Percentiles rank a stretch among this genome's conserved stretches.
These are phyloP conservation scores for Botryotinia globosa DNA, from an alignment of 2,329 filamentous ascomycete species.

Conservation along the genomic window DNA sequence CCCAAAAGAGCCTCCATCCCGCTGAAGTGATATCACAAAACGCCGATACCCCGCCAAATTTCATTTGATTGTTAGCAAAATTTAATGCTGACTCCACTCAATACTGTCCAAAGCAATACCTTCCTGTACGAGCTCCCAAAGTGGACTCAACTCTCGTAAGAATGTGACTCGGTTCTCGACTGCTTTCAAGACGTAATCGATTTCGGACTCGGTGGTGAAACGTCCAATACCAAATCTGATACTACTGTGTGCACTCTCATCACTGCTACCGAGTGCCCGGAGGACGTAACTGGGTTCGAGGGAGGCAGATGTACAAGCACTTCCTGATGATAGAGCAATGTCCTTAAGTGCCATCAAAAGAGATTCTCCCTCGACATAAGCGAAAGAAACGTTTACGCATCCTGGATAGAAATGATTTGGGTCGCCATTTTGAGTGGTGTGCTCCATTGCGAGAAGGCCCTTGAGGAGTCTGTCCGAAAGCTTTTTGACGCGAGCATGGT, in stretches of 20 bases:
- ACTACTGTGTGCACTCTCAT: constrained; percentile 96
- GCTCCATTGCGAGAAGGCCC: constrained; percentile 83
- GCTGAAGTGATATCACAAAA: constrained; percentile 10
- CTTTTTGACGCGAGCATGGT: constrained; percentile 75
- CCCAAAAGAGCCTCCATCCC: constrained; percentile 5
- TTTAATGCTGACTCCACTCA: constrained; percentile 92
- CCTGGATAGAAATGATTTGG: constrained; percentile 83
- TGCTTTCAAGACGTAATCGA: constrained; percentile 95
- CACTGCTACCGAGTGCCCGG: constrained; percentile 88
- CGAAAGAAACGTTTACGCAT: constrained; percentile 97
- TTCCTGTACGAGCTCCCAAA: constrained; percentile 98
- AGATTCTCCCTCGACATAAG: constrained; percentile 97
- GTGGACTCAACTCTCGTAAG: constrained; percentile 86
- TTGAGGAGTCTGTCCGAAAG: constrained; percentile 82
- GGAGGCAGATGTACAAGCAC: constrained; percentile 94
- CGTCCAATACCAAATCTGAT: constrained; percentile 97
- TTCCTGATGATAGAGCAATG: constrained; percentile 93
- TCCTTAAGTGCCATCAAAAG: constrained; percentile 98
- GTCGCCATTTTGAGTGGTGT: constrained; percentile 89
- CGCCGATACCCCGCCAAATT: constrained; percentile 11
- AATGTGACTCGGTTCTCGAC: constrained; percentile 89
- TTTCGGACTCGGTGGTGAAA: constrained; percentile 92
- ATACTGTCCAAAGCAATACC: constrained; percentile 94
- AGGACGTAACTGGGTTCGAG: constrained; percentile 96
- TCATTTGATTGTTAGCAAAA: constrained; percentile 13